Evolutionary conservation across 306 rosid genomes (phyloP).

Genomic region (Fagus sylvatica): DNA sequence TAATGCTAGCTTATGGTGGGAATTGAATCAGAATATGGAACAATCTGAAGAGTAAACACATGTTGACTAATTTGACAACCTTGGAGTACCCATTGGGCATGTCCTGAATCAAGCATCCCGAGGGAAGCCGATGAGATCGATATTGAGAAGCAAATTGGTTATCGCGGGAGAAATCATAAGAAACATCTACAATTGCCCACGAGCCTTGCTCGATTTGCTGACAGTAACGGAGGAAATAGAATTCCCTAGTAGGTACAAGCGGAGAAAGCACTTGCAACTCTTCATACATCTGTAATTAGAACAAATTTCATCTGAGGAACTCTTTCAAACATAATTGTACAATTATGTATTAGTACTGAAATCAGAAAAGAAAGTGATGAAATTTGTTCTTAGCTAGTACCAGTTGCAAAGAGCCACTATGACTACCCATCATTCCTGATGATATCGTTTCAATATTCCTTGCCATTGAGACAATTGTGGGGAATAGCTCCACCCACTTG

Average conservation of each 20-base stretch:
- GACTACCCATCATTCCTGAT: slow-evolving; percentile 71
- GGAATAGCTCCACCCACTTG: slow-evolving; percentile 83
- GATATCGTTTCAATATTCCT: slow-evolving; percentile 79
- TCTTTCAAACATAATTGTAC: slow-evolving; percentile 1
- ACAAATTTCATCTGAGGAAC: not conserved
- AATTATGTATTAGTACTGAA: not conserved
- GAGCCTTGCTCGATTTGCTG: slow-evolving; percentile 83
- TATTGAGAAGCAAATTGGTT: slow-evolving; percentile 59
- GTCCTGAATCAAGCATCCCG: slow-evolving; percentile 90
- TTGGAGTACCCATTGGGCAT: slow-evolving; percentile 96
- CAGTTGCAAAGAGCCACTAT: slow-evolving; percentile 74
- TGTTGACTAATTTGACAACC: slow-evolving; percentile 32
- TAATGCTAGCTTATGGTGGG: slow-evolving; percentile 2
- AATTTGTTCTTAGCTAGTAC: slow-evolving; percentile 36
- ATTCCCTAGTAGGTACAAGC: slow-evolving; percentile 74
- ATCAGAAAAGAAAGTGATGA: not conserved
- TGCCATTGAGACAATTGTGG: slow-evolving; percentile 75
- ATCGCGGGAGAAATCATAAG: slow-evolving; percentile 75
- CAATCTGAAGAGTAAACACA: not conserved
- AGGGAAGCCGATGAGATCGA: slow-evolving; percentile 70
- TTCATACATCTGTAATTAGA: slow-evolving; percentile 63
- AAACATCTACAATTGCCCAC: slow-evolving; percentile 85
- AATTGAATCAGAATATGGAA: not conserved
- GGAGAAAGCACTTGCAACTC: slow-evolving; percentile 87
- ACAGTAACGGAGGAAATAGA: slow-evolving; percentile 77